Evolutionary conservation across 768 basidiomycete genomes (phyloP), one percentile per base, ranked within the genome.

Genomic region (Cystobasidium tubakii): DNA sequence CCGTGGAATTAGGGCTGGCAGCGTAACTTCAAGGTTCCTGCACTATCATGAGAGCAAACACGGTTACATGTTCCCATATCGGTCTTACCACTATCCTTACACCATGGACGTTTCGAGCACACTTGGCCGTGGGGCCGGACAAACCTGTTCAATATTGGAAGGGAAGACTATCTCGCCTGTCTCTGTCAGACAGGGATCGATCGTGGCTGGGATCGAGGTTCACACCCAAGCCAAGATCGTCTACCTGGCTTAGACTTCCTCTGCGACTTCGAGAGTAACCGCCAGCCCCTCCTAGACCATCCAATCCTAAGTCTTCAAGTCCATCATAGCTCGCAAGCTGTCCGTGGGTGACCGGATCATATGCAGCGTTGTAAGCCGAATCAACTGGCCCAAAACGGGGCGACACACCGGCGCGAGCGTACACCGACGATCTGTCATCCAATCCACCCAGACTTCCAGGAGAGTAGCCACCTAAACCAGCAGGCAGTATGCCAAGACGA

Each of bases 121-220:
- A 7, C 6, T 54, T 54, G 27, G 21, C 53, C n/a, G 21, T 7
- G 6, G 21, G 39, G 6, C 15, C 39, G 7, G 15, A 39, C 39
- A 39, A 15, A 13, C 1, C 57, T 34, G n/a, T 60, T 60, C 27
- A 60, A 34, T 60, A 60, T 12, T 34, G 25, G 27, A 60, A 60
- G 29, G 57, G 57, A 34, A 60, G 57, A 60, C 57, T 60, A 21
- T 60, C 57, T 60, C 57, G 10, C 25, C 57, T 27, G 33, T 6
- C 27, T 60, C 57, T 27, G 25, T 6, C 12, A 21, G 6, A 27
- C 29, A 60, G 4, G 21, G 10, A 12, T 6, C 12, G 9, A 6
- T 25, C 57, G 21, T 60, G 21, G 4, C 27, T 25, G 23, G 27
- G 25, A 34, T 29, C 57, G 29, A 54, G 53, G 21, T n/a, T 29